Evolutionary conservation across 345 rosid species (phyloP).

Genomic region (Rhodomyrtus tomentosa): DNA sequence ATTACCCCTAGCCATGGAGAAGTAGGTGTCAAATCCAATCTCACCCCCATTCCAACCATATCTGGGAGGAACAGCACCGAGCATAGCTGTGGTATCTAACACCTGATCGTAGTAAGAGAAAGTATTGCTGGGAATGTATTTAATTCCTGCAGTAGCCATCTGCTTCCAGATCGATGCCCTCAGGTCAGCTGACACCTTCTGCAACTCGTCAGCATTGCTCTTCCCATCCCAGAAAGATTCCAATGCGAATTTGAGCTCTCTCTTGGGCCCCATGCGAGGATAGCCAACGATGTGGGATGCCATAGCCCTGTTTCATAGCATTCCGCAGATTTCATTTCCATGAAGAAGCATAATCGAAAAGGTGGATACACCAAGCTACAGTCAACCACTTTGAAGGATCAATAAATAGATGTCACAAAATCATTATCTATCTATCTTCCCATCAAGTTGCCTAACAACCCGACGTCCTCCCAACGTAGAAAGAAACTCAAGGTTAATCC

Average conservation of each 20-base stretch:
- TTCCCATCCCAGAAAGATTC: constrained; percentile 97
- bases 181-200: constrained; percentile 77
- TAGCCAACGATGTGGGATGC: constrained; percentile 96
- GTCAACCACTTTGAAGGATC: background rate
- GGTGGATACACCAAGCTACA: background rate
- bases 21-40: constrained; percentile 71
- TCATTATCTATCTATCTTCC: background rate
- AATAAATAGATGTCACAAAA: background rate
- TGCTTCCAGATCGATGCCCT: constrained; percentile 86
- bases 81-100: constrained; percentile 88
- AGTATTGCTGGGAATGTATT: constrained; percentile 90
- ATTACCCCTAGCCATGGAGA: constrained; percentile 98
- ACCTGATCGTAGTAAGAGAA: constrained; percentile 87
- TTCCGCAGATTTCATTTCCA: background rate
- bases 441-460: background rate
- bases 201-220: constrained; percentile 76
- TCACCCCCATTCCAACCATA: constrained; percentile 81
- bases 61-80: constrained; percentile 87
- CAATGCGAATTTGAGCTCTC: constrained; percentile 92
- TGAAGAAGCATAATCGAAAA: background rate
- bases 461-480: background rate
- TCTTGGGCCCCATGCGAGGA: constrained; percentile 97
- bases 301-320: constrained; percentile 34
- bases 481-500: background rate
- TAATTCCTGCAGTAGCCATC: constrained; percentile 84